phyloP scores from a whole-genome alignment of 2,329 filamentous ascomycete genomes.

The Talaromyces sp. region DNA sequence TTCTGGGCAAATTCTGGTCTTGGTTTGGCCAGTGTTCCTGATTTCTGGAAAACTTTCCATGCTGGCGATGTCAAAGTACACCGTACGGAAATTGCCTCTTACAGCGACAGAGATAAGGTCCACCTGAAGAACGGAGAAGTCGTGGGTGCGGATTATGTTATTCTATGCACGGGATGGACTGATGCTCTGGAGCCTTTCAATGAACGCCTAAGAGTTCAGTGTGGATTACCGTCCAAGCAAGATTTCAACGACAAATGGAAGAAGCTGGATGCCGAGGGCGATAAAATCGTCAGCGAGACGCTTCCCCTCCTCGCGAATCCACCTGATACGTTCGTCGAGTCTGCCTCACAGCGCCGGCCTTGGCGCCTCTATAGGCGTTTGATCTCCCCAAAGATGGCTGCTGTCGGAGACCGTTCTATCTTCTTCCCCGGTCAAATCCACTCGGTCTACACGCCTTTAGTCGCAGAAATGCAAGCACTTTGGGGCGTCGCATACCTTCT shows the following conservation, averaged over 20 bases:
- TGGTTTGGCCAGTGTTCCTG: not conserved
- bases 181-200: not conserved
- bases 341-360: not conserved
- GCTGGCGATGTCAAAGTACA: not conserved
- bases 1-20: not conserved
- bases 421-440: conserved; percentile 1
- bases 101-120: not conserved
- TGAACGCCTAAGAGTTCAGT: not conserved
- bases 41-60: conserved; percentile 1
- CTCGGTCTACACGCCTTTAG: not conserved
- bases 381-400: not conserved
- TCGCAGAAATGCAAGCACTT: not conserved
- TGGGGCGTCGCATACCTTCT: not conserved
- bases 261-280: not conserved
- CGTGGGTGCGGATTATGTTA: not conserved
- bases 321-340: not conserved
- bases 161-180: not conserved
- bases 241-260: not conserved
- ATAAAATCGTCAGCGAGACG: not conserved
- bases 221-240: not conserved
- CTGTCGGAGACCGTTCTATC: not conserved
- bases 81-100: not conserved
- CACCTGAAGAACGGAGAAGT: not conserved
- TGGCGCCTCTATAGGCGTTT: conserved; percentile 2
- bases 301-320: not conserved